Percentiles rank a stretch among this genome's conserved stretches.
phyloP scores from a whole-genome alignment of 495 filamentous ascomycete genomes.

The Podospora pseudoanserina region DNA sequence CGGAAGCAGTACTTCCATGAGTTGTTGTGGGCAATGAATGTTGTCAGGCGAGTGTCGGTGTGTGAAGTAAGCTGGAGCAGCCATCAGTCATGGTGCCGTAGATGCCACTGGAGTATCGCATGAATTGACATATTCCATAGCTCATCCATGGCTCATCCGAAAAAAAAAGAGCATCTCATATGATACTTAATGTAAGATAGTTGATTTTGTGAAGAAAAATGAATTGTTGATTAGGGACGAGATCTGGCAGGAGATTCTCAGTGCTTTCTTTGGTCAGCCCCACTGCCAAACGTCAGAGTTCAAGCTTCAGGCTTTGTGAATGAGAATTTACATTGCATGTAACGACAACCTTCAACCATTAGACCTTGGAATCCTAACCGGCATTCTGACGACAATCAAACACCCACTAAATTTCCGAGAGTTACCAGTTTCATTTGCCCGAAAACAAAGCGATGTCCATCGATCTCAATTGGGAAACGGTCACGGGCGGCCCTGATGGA shows the following conservation, averaged over 20 bases:
- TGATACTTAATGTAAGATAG: too few relatives aligned
- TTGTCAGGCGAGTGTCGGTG: background rate
- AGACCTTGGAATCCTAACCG: background rate
- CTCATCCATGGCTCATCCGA: too few relatives aligned
- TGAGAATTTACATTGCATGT: background rate
- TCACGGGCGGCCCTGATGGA: slow-evolving; percentile 87
- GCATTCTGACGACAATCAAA: background rate
- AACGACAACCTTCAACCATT: background rate
- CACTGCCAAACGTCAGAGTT: background rate
- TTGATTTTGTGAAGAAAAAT: background rate
- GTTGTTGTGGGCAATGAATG: background rate
- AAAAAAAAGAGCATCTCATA: too few relatives aligned
- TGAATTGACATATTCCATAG: too few relatives aligned
- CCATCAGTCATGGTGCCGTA: too few relatives aligned
- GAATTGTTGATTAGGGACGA: background rate
- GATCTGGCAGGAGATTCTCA: background rate
- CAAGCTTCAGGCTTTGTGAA: background rate
- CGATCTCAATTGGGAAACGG: slow-evolving; percentile 89
- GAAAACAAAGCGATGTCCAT: slow-evolving; percentile 68
- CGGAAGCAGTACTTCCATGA: background rate
- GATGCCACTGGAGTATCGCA: too few relatives aligned
- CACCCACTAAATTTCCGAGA: background rate
- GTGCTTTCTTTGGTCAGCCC: background rate
- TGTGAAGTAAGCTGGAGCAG: too few relatives aligned
- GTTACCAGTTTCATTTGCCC: background rate